phyloP scores from a whole-genome alignment of 2,329 filamentous ascomycete genomes.

The Ophiocordyceps camponoti-floridani region DNA sequence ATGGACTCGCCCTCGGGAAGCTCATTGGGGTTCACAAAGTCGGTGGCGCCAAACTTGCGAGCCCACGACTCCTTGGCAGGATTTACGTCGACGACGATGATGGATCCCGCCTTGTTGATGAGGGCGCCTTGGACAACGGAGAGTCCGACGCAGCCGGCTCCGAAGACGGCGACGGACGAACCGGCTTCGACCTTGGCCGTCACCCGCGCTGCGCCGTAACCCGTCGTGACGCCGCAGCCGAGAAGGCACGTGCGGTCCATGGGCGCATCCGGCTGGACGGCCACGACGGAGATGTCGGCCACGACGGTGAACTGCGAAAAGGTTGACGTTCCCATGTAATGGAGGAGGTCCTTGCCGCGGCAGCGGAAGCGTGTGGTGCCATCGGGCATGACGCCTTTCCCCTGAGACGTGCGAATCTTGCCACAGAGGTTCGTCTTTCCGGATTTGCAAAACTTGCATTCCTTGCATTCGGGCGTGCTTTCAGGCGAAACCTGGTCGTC shows the following conservation, averaged over 20 bases:
- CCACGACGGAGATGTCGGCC: constrained; percentile 93
- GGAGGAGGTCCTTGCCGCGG: constrained; percentile 86
- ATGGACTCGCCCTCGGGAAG: constrained; percentile 55
- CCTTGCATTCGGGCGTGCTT: constrained; percentile 87
- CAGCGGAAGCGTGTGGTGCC: constrained; percentile 87
- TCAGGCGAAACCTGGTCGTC: not conserved
- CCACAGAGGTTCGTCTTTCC: constrained; percentile 99
- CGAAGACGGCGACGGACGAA: constrained; percentile 80
- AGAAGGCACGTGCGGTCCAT: constrained; percentile 95
- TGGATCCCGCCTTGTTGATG: constrained; percentile 60
- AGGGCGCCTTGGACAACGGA: constrained; percentile 90
- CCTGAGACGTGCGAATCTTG: constrained; percentile 95
- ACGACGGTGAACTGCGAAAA: constrained; percentile 99
- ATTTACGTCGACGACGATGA: constrained; percentile 65
- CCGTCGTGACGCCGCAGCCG: constrained; percentile 95
- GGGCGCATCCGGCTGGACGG: constrained; percentile 74
- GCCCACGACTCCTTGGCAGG: constrained; percentile 81
- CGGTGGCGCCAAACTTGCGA: constrained; percentile 84
- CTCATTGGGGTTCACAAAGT: constrained; percentile 89
- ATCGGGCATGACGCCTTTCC: constrained; percentile 91
- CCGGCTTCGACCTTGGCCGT: constrained; percentile 86
- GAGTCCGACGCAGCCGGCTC: constrained; percentile 87
- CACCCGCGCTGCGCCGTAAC: constrained; percentile 87
- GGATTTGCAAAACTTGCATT: constrained; percentile 99
- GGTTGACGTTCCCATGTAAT: constrained; percentile 98